These are phyloP conservation scores for Alternaria ethzedia DNA, from an alignment of 2,329 filamentous ascomycete genomes.

Conservation along the genomic window DNA sequence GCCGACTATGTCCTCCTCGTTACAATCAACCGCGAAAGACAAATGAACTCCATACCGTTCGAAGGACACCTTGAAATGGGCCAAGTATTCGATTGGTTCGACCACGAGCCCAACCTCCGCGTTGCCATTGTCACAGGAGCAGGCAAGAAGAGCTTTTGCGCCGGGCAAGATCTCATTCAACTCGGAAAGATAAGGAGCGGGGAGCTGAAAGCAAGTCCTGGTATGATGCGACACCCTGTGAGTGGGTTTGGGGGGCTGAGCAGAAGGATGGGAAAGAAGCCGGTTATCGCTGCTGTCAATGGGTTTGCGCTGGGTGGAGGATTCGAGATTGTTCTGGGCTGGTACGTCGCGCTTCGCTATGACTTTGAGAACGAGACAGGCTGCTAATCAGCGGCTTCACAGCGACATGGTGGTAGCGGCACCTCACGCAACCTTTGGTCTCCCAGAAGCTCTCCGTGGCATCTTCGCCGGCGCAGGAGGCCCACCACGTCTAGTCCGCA, in stretches of 20 bases:
- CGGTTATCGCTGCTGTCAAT: constrained; percentile 66
- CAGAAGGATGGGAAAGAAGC: constrained; percentile 64
- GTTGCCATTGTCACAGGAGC: constrained; percentile 58
- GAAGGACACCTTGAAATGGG: constrained; percentile 58
- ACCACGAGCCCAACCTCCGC: constrained; percentile 56
- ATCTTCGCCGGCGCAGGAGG: constrained; percentile 62
- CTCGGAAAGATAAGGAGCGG: constrained; percentile 40
- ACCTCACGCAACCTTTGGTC: constrained; percentile 58
- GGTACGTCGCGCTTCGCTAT: constrained; percentile 45
- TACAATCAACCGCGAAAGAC: constrained; percentile 59
- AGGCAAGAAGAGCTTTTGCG: constrained; percentile 62
- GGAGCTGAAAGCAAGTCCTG: constrained; percentile 30
- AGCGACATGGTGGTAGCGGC: constrained; percentile 62
- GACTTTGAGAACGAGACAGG: neutral
- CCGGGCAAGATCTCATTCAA: constrained; percentile 62
- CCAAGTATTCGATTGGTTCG: constrained; percentile 61
- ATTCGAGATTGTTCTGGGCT: constrained; percentile 63
- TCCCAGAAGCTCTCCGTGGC: constrained; percentile 63
- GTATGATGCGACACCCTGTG: constrained; percentile 49
- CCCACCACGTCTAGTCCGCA: constrained; percentile 59
- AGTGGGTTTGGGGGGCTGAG: constrained; percentile 64
- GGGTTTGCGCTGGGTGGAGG: constrained; percentile 64
- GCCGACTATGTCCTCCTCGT: constrained; percentile 58
- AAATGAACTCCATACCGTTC: constrained; percentile 55
- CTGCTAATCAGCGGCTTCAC: constrained; percentile 10